These are phyloP conservation scores for Ascochyta viciae-villosae DNA, from an alignment of 2,329 filamentous ascomycete species.

Conservation along the genomic window DNA sequence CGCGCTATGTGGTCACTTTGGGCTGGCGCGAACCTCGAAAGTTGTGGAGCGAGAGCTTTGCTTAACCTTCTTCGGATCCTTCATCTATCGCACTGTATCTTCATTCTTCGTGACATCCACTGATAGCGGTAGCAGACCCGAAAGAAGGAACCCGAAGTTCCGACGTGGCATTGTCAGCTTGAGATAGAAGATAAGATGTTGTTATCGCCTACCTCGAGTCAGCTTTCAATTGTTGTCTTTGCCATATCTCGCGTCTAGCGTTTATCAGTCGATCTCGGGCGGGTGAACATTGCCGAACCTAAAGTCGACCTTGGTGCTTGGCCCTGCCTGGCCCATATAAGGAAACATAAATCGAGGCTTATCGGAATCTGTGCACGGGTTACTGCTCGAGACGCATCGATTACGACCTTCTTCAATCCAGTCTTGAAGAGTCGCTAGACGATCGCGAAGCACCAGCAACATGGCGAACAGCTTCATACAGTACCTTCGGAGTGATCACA, in stretches of 20 bases:
- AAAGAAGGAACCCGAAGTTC: slow-evolving; percentile 11
- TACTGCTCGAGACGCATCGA: neutral
- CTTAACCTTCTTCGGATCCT: neutral
- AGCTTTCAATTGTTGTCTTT: slow-evolving; percentile 16
- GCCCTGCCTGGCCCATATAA: slow-evolving; percentile 2
- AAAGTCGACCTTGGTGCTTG: slow-evolving; percentile 9
- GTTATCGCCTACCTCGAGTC: slow-evolving; percentile 19
- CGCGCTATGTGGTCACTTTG: slow-evolving; percentile 14
- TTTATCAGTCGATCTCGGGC: slow-evolving; percentile 10
- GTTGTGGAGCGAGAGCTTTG: neutral
- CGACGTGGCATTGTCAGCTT: slow-evolving; percentile 1
- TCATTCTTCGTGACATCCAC: slow-evolving; percentile 1
- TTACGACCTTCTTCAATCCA: neutral
- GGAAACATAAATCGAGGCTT: neutral
- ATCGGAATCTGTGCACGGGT: neutral
- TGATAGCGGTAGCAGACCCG: slow-evolving; percentile 24
- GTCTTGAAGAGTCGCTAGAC: neutral
- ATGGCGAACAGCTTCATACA: slow-evolving; percentile 41
- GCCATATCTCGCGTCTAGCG: slow-evolving; percentile 21
- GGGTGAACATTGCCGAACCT: slow-evolving; percentile 18
- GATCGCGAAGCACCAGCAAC: neutral
- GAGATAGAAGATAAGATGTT: slow-evolving; percentile 18
- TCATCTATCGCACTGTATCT: neutral
- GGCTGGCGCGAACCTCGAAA: neutral
- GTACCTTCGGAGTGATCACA: slow-evolving; percentile 47